Percentiles rank a stretch among this genome's conserved stretches.
These are phyloP conservation scores for Aspergillus sojae DNA, from an alignment of 2,329 filamentous ascomycete species.

Conservation along the genomic window DNA sequence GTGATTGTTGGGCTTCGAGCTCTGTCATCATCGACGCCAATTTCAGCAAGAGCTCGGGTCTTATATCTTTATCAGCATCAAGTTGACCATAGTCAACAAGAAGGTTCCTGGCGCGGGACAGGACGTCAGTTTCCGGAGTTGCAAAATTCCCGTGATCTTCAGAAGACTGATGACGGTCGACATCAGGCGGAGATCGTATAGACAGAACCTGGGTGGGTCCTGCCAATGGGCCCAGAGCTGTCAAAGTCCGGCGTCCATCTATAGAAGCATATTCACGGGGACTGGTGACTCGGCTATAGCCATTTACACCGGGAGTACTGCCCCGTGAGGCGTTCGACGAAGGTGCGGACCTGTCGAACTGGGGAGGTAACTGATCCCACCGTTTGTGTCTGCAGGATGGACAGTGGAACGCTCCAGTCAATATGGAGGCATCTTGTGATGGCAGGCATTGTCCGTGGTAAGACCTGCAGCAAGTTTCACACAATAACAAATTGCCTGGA, in stretches of 20 bases:
- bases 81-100: constrained; percentile 17
- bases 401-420: constrained; percentile 24
- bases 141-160: not conserved
- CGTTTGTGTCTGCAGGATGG: constrained; percentile 27
- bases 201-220: not conserved
- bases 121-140: not conserved
- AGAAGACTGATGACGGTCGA: not conserved
- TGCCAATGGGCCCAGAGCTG: not conserved
- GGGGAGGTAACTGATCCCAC: constrained; percentile 27
- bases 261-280: not conserved
- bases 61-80: constrained; percentile 14
- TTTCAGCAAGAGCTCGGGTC: constrained; percentile 24
- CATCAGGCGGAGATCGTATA: not conserved
- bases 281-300: not conserved
- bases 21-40: constrained; percentile 27
- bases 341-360: constrained; percentile 7
- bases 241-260: not conserved
- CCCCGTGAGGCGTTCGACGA: constrained; percentile 15
- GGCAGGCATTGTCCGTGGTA: constrained; percentile 32
- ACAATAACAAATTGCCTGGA: constrained; percentile 29
- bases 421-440: not conserved
- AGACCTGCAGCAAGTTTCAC: constrained; percentile 35
- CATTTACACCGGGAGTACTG: constrained; percentile 12
- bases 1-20: constrained; percentile 22
- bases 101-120: constrained; percentile 15